Conservation (phyloP, 768 basidiomycete species). For the Collybia nuda region DNA sequence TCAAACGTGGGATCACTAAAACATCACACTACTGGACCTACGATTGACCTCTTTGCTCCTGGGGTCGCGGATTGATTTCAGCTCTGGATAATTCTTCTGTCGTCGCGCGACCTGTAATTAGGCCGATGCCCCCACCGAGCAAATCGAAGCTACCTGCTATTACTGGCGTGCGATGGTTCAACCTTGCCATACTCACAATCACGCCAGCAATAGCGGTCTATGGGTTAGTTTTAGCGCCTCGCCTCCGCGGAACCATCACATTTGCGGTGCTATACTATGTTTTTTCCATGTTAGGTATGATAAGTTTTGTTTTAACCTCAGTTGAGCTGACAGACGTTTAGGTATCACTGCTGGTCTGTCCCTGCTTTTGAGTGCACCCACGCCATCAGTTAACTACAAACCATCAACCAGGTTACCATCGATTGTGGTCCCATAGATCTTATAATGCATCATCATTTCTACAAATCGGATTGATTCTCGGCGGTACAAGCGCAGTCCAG, state of each 20-base stretch:
- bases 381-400: slow-evolving; percentile 1
- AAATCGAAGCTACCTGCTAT: slow-evolving; percentile 44
- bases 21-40: neutral
- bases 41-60: neutral
- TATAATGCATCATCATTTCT: slow-evolving; percentile 76
- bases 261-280: slow-evolving; percentile 76
- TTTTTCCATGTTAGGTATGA: slow-evolving; percentile 79
- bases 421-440: slow-evolving; percentile 83
- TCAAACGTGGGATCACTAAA: slow-evolving; percentile 5
- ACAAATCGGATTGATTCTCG: slow-evolving; percentile 67
- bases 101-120: neutral
- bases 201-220: slow-evolving; percentile 73
- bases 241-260: slow-evolving; percentile 49
- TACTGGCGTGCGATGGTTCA: slow-evolving; percentile 73
- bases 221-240: slow-evolving; percentile 54
- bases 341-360: slow-evolving; percentile 48
- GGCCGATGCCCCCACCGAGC: slow-evolving; percentile 10
- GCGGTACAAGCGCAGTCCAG: slow-evolving; percentile 81
- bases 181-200: slow-evolving; percentile 63
- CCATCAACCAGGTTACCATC: slow-evolving; percentile 62
- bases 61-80: neutral
- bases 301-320: slow-evolving; percentile 10
- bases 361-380: slow-evolving; percentile 21
- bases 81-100: neutral
- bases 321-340: slow-evolving; percentile 19